These are phyloP conservation scores for Flaveria floridana DNA, from an alignment of 140 eudicot genomes.

Conservation along the genomic window DNA sequence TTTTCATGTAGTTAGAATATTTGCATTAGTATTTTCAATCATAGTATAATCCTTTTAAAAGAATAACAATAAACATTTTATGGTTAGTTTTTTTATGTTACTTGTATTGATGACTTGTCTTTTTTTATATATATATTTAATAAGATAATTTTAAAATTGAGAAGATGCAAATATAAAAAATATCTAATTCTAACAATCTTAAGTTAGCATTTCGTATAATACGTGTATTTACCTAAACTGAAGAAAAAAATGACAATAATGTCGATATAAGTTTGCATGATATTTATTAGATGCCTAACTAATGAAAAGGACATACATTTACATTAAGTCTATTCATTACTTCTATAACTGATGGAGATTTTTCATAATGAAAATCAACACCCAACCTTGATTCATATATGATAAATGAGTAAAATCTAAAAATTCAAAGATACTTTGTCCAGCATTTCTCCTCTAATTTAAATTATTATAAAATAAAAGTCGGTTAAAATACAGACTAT, in stretches of 20 bases:
- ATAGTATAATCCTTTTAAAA: no score
- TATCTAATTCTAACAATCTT: neutral
- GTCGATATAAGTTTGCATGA: conserved; percentile 12
- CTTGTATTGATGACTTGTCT: no score
- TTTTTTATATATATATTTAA: no score
- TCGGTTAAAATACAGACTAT: no score
- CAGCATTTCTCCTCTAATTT: no score
- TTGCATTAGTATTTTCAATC: no score
- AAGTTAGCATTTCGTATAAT: conserved; percentile 9
- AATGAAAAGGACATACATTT: conserved; percentile 20
- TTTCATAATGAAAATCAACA: conserved; percentile 16
- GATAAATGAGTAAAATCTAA: neutral
- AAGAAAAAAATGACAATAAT: conserved; percentile 7
- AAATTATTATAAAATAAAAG: no score
- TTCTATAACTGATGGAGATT: neutral
- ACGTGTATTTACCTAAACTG: conserved; percentile 10
- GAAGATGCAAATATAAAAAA: neutral
- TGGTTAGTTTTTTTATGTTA: no score
- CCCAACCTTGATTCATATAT: conserved; percentile 6
- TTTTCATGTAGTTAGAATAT: neutral
- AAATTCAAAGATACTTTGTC: neutral
- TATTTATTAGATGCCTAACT: conserved; percentile 30
- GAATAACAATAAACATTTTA: no score
- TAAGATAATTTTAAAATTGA: no score
- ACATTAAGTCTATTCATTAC: conserved; percentile 11